Evolutionary conservation across 495 filamentous ascomycete species (phyloP), one percentile per base, ranked within the genome.

Genomic region (Daldinia loculata): DNA sequence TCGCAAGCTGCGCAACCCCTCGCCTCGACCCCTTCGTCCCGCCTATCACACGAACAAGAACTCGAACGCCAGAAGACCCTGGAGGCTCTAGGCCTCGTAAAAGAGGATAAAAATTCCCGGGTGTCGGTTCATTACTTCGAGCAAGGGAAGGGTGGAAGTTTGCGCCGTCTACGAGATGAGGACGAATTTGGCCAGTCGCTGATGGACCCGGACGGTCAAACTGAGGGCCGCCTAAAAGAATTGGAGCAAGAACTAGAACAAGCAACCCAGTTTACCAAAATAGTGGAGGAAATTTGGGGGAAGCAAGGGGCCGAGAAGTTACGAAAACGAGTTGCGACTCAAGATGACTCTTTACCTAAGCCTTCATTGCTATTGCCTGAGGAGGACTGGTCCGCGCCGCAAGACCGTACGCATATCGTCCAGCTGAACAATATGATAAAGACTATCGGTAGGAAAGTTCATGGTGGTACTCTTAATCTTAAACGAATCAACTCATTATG

Each of bases 191-290:
- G 38, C 27, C 60, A 69, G 34, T 70, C 67, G 8, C 26, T 77
- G 36, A 77, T 74, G 51, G 84, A 83, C 14, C 75, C 75, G 38
- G 77, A 83, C 56, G 81, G 80, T 32, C 61, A 86, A 24, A 79
- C 85, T 57, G 76, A 83, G 19, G 72, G 80, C 64, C 79, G 80
- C 53, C 82, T 84, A 43, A 74, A 79, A 58, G 67, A 84, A 65
- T 70, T 91, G 34, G 86, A 90, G 64, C 73, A 82, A 61, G 83
- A 90, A 68, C 80, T 92, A 63, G 77, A 84, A 26, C 68, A 74
- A 63, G 80, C 63, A 29, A 82, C 76, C 1, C 66, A 71, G 22
- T 77, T 80, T 63, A 73, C 80, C 29, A 71, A 81, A 58, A 66
- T 67, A 27, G 75, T 83, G 65, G 75, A 81, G 64, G 71, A 78